Conservation (phyloP, 2,329 filamentous ascomycete species). For the Fusarium luffae region DNA sequence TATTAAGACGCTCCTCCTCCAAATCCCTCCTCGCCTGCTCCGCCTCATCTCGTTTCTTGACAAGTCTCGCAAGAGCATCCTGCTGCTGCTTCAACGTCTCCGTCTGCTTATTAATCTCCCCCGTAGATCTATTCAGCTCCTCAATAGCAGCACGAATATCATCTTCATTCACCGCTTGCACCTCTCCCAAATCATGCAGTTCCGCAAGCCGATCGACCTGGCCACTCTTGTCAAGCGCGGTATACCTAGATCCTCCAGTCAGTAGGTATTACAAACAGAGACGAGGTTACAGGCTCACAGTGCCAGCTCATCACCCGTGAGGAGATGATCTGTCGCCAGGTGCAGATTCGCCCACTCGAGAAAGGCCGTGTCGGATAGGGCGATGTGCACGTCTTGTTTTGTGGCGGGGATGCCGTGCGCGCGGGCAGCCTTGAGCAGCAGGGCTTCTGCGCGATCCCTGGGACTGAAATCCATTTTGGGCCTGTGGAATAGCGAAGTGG, state of each 20-base stretch:
- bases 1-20: slow-evolving; percentile 45
- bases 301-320: slow-evolving; percentile 65
- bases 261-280: slow-evolving; percentile 10
- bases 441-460: slow-evolving; percentile 48
- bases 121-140: slow-evolving; percentile 72
- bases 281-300: slow-evolving; percentile 54
- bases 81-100: slow-evolving; percentile 71
- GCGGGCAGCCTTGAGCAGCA: slow-evolving; percentile 50
- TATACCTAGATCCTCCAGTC: slow-evolving; percentile 55
- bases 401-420: slow-evolving; percentile 48
- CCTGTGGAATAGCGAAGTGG: slow-evolving; percentile 51
- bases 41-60: slow-evolving; percentile 54
- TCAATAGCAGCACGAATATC: slow-evolving; percentile 71
- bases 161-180: slow-evolving; percentile 66
- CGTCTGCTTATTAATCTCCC: slow-evolving; percentile 71
- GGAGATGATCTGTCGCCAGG: slow-evolving; percentile 62
- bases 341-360: slow-evolving; percentile 62
- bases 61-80: slow-evolving; percentile 65
- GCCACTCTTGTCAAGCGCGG: slow-evolving; percentile 60
- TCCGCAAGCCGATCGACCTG: slow-evolving; percentile 59
- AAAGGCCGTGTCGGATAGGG: slow-evolving; percentile 53
- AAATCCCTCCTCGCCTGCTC: slow-evolving; percentile 47
- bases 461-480: slow-evolving; percentile 45
- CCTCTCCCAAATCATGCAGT: slow-evolving; percentile 57
- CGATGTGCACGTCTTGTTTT: slow-evolving; percentile 53